Base-by-base conservation (phyloP, 78 protist genomes). In the Dictyostelium citrinum region DNA sequence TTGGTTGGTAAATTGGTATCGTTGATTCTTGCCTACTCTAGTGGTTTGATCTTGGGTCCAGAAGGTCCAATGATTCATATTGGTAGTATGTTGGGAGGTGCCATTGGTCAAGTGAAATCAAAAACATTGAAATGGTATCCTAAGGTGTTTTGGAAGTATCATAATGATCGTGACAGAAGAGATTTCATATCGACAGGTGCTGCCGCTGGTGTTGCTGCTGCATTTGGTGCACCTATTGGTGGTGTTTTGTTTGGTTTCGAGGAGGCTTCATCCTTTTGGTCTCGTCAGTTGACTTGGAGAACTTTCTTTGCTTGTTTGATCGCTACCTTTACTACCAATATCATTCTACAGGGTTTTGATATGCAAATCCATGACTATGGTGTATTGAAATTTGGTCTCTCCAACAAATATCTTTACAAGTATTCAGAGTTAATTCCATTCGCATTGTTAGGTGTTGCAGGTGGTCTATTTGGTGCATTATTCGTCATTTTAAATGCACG, bases 221-320 rank as follows among this genome's bases (percentile, higher is more conserved):
- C 99, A 9, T 98, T 98, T 58, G 98, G 98, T 35, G 98, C 99
- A 0, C 99, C 99, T 0, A 95, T 98, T 81, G 99, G 99, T 12
- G 99, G 99, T 67, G 97, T 96, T 0, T 72, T 88, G 14, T 88
- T 88, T 79, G 81, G 97, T 4, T 81, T 98, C 16, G 99, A 98
- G 77, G 99, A 98, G 70, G 98, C 79, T 2, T 33, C 96, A 11
- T 90, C 97, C 1, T 90, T 93, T 58, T 97, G 98, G 98, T 86
- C 91, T 14, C 75, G 90, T 39, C 94, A 91, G n/a, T 91, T 98
- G 39, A 97, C 98, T 3, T 97, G 98, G 99, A 91, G 98, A 33
- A 88, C 97, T 16, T 98, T 98, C 78, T 95, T 97, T 83, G 71
- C 95, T 6, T 67, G 97, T 81, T 67, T 97, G 58, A 72, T 88